Evolutionary conservation across 441 rosid genomes (phyloP), one percentile per base, ranked within the genome.

Genomic region (Gossypium davidsonii): DNA sequence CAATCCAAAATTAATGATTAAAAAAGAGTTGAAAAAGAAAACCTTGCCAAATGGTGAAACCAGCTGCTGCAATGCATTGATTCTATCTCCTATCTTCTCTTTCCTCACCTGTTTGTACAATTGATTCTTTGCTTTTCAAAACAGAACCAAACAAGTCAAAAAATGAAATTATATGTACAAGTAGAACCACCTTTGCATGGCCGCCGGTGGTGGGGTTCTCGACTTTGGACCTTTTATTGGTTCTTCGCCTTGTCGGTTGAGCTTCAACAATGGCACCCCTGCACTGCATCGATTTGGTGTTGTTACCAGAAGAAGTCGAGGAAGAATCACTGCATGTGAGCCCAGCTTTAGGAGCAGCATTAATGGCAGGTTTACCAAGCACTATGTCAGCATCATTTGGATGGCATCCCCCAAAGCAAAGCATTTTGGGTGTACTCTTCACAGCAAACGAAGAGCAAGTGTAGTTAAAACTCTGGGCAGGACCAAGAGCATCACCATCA

Each of bases 21-120:
- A 34, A 31, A 31, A 34, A 34, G 8, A 34, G 39, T 34, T 34
- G 39, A 34, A 34, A 34, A 34, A 34, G 39, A 34, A 42, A 12
- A 90, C 98, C 96, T 94, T 94, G 82, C 97, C 98, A 77, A 84
- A 90, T 15, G 97, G 98, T 60, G 97, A 91, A 21, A 94, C 98
- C 65, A 91, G 85, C 71, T 89, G 96, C 82, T 91, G 97, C 82
- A 94, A 78, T n/a, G 90, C 81, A 42, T 88, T 70, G 64, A 94
- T 83, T 82, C 95, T 73, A 71, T 94, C 96, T 58, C 98, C 98
- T 11, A 91, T 76, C 81, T 81, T 90, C 87, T 85, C 92, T 75
- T 85, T 91, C 75, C 85, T 86, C 25, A 72, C 85, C 93, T 87
- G 77, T 6, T 34, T 34, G 39, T 34, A 34, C 1, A 48, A 23